Evolutionary conservation across 192 early-diverging fungal species (phyloP).

Genomic region (Coemansia sp.): DNA sequence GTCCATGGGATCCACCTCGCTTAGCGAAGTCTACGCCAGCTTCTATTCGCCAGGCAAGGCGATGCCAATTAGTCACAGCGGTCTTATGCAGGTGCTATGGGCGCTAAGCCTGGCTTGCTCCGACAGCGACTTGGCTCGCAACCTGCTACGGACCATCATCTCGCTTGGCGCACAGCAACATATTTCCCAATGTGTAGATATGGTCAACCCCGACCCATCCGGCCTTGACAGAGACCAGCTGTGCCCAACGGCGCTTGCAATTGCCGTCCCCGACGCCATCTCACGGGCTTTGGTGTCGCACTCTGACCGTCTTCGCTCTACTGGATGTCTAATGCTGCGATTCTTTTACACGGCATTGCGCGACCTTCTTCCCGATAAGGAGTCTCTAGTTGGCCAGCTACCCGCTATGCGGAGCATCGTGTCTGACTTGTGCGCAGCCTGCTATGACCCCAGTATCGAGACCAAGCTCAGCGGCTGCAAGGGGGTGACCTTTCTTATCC

Average conservation of each 20-base stretch:
- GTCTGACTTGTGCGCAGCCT: slow-evolving; percentile 85
- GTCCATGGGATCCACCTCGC: slow-evolving; percentile 14
- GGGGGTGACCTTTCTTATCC: slow-evolving; percentile 84
- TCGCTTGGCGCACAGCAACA: slow-evolving; percentile 40
- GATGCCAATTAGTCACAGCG: slow-evolving; percentile 22
- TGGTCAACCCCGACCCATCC: slow-evolving; percentile 10
- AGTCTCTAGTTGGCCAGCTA: slow-evolving; percentile 37
- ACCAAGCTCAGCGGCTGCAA: slow-evolving; percentile 88
- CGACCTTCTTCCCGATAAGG: slow-evolving; percentile 20
- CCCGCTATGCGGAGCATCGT: slow-evolving; percentile 65
- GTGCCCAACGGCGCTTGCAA: slow-evolving; percentile 21
- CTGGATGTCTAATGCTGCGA: slow-evolving; percentile 33
- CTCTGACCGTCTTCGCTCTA: slow-evolving; percentile 22
- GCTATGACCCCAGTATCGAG: slow-evolving; percentile 88
- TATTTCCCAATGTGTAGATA: slow-evolving; percentile 33
- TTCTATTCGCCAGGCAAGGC: slow-evolving; percentile 10
- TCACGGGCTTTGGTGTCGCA: slow-evolving; percentile 42
- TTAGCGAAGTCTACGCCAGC: slow-evolving; percentile 19
- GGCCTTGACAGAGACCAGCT: neutral
- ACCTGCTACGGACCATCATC: slow-evolving; percentile 31
- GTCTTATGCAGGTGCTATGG: slow-evolving; percentile 41
- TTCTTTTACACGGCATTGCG: slow-evolving; percentile 31
- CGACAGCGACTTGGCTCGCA: slow-evolving; percentile 24
- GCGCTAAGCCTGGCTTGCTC: slow-evolving; percentile 45
- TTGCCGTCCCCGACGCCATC: slow-evolving; percentile 37